phyloP scores from a whole-genome alignment of 306 rosid species.

The Cicer pinnatifidum region DNA sequence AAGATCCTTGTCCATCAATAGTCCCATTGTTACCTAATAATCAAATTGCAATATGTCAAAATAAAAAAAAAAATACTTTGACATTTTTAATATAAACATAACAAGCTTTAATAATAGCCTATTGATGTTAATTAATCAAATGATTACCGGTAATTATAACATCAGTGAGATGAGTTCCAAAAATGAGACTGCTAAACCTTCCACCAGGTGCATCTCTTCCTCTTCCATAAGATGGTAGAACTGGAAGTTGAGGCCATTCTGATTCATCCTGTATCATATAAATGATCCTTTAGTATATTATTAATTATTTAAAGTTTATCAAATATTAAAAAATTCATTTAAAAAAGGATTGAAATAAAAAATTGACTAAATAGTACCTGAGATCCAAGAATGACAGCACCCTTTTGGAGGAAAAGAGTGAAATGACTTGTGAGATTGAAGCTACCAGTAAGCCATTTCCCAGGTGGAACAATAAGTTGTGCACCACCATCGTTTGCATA shows the following conservation, averaged over 20 bases:
- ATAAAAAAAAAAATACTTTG: too few species aligned
- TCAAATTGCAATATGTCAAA: not conserved
- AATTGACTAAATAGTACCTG: slow-evolving; percentile 49
- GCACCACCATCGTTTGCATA: slow-evolving; percentile 66
- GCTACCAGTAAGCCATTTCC: slow-evolving; percentile 81
- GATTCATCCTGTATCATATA: slow-evolving; percentile 53
- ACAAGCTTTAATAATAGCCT: too few species aligned
- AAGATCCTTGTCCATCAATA: slow-evolving; percentile 83
- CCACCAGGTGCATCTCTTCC: slow-evolving; percentile 69
- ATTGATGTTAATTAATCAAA: not conserved
- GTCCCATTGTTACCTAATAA: slow-evolving; percentile 78
- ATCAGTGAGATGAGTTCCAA: slow-evolving; percentile 78
- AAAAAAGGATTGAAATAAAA: not conserved
- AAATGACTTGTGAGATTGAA: slow-evolving; percentile 85
- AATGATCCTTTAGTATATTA: not conserved
- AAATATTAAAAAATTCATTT: too few species aligned
- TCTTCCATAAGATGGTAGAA: slow-evolving; percentile 71
- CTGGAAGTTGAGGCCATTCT: slow-evolving; percentile 59
- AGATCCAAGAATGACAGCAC: slow-evolving; percentile 63
- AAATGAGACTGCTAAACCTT: slow-evolving; percentile 68
- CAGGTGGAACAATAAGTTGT: slow-evolving; percentile 65
- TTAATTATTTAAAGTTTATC: not conserved
- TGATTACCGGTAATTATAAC: slow-evolving; percentile 73
- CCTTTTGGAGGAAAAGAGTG: slow-evolving; percentile 70
- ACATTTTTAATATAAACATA: too few species aligned